phyloP scores from a whole-genome alignment of 129 eudicot genomes.

The Flaveria brownii region DNA sequence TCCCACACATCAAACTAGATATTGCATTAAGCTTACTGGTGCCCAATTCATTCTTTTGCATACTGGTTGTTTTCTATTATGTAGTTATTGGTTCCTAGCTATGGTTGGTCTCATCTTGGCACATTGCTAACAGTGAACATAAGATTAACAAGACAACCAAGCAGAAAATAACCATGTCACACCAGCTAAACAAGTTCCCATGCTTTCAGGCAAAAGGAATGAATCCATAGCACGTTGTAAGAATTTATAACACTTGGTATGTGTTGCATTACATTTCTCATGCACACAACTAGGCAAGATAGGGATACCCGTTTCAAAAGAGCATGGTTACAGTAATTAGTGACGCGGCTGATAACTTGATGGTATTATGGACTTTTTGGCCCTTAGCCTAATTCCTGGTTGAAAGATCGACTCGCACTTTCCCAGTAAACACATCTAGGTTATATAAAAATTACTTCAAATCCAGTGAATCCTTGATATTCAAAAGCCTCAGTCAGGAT shows the following conservation, averaged over 20 bases:
- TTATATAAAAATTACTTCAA: slow-evolving; percentile 4
- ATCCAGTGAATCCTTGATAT: neutral
- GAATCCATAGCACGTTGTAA: neutral
- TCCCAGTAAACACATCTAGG: neutral
- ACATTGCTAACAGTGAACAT: neutral
- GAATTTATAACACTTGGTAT: neutral
- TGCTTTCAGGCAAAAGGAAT: neutral
- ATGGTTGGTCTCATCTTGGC: neutral
- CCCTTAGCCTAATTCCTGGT: neutral
- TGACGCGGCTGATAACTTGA: neutral
- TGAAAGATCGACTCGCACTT: neutral
- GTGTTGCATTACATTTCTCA: neutral
- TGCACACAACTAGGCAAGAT: neutral
- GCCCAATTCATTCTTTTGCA: neutral
- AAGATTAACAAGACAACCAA: neutral
- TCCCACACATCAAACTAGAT: neutral
- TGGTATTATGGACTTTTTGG: neutral
- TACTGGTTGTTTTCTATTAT: neutral
- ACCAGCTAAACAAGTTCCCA: neutral
- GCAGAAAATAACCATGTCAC: slow-evolving; percentile 9
- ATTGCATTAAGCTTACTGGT: neutral
- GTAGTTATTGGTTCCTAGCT: neutral
- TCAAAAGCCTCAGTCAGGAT: neutral
- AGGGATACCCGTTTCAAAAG: neutral
- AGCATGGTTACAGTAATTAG: slow-evolving; percentile 3